Evolutionary conservation across 2,329 filamentous ascomycete genomes (phyloP).

Genomic region (Microsporum ferrugineum): DNA sequence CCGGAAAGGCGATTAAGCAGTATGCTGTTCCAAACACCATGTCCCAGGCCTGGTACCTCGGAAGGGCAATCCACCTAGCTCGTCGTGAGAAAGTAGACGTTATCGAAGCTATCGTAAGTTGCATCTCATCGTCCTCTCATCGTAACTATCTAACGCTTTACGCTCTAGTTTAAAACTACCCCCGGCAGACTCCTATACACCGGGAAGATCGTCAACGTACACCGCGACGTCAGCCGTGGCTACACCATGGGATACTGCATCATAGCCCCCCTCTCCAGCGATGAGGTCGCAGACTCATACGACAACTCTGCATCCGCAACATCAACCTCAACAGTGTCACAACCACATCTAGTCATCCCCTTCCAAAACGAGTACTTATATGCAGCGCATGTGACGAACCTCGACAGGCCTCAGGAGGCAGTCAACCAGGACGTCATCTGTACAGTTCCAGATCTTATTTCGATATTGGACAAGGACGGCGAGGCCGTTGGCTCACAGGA

Average conservation of each 20-base stretch:
- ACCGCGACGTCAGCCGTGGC: conserved; percentile 26
- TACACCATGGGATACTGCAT: conserved; percentile 29
- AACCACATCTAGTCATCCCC: conserved; percentile 18
- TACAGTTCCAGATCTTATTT: conserved; percentile 29
- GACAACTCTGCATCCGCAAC: not conserved
- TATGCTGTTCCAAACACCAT: conserved; percentile 21
- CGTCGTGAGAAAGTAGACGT: conserved; percentile 22
- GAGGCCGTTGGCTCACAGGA: conserved; percentile 43
- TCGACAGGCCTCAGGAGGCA: conserved; percentile 7
- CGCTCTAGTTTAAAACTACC: conserved; percentile 19
- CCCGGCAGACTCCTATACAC: conserved; percentile 32
- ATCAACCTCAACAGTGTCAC: not conserved
- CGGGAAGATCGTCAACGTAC: conserved; percentile 36
- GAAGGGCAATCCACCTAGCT: conserved; percentile 18
- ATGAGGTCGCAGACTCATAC: conserved; percentile 8
- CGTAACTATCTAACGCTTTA: not conserved
- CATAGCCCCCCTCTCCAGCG: conserved; percentile 19
- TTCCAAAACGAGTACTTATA: conserved; percentile 23
- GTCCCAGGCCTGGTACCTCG: conserved; percentile 21
- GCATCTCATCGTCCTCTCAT: not conserved
- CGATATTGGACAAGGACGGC: conserved; percentile 34
- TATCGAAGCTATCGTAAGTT: conserved; percentile 34
- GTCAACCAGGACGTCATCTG: conserved; percentile 17
- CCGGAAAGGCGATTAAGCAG: conserved; percentile 17
- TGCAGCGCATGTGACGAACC: conserved; percentile 16